phyloP scores from a whole-genome alignment of 2,329 filamentous ascomycete species.

The Leptographium procerum region DNA sequence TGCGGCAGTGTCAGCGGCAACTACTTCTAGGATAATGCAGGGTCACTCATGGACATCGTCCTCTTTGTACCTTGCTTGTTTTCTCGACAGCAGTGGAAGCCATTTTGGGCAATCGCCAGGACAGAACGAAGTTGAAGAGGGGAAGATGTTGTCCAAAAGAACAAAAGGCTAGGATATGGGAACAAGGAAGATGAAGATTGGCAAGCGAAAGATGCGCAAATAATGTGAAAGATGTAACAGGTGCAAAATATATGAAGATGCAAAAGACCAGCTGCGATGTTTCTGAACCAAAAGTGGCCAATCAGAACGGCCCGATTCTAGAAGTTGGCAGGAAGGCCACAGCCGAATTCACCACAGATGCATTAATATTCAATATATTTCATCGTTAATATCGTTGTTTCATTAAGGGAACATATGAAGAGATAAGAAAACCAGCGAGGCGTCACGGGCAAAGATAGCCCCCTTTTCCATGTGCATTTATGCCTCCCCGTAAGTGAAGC shows the following conservation, averaged over 20 bases:
- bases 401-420: not conserved
- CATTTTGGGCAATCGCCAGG: not conserved
- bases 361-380: not conserved
- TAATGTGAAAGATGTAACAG: not conserved
- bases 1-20: not conserved
- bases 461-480: not conserved
- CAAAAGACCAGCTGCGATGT: not conserved
- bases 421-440: not conserved
- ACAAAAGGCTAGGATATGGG: not conserved
- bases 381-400: not conserved
- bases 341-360: not conserved
- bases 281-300: not conserved
- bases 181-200: not conserved
- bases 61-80: conserved; percentile 2
- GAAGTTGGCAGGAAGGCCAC: not conserved
- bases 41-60: not conserved
- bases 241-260: not conserved
- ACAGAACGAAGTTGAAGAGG: not conserved
- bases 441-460: too few relatives aligned
- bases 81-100: not conserved
- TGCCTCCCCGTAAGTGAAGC: conserved; percentile 8
- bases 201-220: not conserved
- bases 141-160: not conserved
- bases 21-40: not conserved
- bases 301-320: not conserved